A percentile compares a stretch with the other conserved stretches of the same genome.
These are phyloP conservation scores for Stephania yunnanensis DNA, from an alignment of 164 flowering plant species.

Conservation along the genomic window DNA sequence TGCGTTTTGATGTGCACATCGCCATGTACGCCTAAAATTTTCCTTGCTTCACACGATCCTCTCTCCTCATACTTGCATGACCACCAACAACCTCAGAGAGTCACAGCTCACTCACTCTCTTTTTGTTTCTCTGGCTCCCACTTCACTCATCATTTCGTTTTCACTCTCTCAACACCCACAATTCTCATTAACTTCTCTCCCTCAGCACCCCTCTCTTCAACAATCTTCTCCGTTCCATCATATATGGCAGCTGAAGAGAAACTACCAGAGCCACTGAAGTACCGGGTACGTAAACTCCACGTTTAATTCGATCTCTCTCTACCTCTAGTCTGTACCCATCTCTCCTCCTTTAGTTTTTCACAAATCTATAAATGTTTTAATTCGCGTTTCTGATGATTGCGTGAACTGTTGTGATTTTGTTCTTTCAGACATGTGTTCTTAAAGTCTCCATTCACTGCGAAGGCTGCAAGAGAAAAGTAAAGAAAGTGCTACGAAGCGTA, in stretches of 20 bases:
- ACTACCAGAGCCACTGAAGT: slow-evolving; percentile 30
- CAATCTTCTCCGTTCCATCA: slow-evolving; percentile 16
- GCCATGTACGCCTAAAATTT: too few relatives aligned
- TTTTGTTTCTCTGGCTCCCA: background rate
- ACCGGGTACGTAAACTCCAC: slow-evolving; percentile 28
- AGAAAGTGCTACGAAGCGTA: slow-evolving; percentile 57
- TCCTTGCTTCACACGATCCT: background rate
- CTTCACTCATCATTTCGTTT: background rate
- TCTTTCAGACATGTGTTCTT: slow-evolving; percentile 65
- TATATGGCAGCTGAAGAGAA: slow-evolving; percentile 25
- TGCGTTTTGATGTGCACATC: too few relatives aligned
- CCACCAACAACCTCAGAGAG: background rate
- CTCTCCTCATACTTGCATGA: background rate
- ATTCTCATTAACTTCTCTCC: slow-evolving; percentile 22
- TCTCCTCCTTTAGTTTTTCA: background rate
- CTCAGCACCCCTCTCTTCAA: slow-evolving; percentile 12
- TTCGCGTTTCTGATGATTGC: too few relatives aligned
- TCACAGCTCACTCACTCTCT: background rate
- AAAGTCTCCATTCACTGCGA: slow-evolving; percentile 76
- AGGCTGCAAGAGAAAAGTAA: slow-evolving; percentile 80
- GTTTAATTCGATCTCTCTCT: background rate
- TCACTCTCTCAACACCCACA: background rate
- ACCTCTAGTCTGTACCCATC: background rate
- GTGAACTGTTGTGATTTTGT: background rate
- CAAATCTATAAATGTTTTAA: background rate